Conservation (phyloP, 106 monocot genomes). For the Dioscorea alata region DNA sequence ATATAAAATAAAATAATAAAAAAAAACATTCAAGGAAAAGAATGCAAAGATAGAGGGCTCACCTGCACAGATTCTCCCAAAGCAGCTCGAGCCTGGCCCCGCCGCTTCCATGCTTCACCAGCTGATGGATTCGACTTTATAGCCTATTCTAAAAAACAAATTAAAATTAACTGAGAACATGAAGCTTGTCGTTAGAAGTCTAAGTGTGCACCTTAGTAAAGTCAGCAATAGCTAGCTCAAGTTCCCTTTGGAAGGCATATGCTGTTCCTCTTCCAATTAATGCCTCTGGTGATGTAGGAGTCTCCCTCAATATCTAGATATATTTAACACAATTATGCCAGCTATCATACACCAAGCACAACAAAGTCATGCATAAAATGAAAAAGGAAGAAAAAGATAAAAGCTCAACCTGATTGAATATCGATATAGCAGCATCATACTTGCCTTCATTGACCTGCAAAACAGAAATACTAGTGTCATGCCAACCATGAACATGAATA, state of each 20-base stretch:
- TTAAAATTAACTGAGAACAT: neutral
- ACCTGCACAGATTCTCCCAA: constrained; percentile 76
- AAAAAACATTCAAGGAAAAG: neutral
- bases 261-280: constrained; percentile 95
- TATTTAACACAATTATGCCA: neutral
- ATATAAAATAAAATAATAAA: neutral
- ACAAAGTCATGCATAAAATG: neutral
- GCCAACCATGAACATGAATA: no score
- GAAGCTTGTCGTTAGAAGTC: neutral
- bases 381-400: constrained; percentile 3
- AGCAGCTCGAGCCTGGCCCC: constrained; percentile 93
- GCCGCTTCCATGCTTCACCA: constrained; percentile 94
- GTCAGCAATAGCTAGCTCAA: constrained; percentile 86
- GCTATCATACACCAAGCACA: neutral
- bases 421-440: constrained; percentile 73
- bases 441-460: constrained; percentile 95
- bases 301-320: constrained; percentile 71
- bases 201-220: constrained; percentile 63
- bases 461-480: neutral
- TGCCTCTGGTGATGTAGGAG: constrained; percentile 76
- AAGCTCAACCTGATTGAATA: constrained; percentile 63
- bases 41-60: constrained; percentile 4
- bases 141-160: constrained; percentile 39
- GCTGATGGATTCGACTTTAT: constrained; percentile 69
- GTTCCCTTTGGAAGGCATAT: constrained; percentile 88